These are phyloP conservation scores for Musa balbisiana DNA, from an alignment of 202 grass and related monocot genomes.

Conservation along the genomic window DNA sequence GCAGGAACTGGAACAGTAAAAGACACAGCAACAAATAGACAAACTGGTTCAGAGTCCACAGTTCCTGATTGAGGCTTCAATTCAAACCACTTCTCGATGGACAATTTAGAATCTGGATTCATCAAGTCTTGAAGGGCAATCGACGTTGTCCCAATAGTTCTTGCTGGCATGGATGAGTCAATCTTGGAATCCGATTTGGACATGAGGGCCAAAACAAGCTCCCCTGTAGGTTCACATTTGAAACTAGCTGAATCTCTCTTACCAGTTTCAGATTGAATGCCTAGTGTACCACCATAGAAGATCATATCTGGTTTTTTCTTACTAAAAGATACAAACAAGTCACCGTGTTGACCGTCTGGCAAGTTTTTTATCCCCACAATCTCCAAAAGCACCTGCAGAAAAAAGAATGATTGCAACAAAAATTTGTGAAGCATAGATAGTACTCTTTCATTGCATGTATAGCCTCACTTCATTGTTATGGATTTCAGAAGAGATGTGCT, in stretches of 20 bases:
- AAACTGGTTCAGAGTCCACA: conserved; percentile 34
- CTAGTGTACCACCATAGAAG: conserved; percentile 46
- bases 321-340: conserved; percentile 48
- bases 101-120: conserved; percentile 47
- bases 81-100: conserved; percentile 72
- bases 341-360: conserved; percentile 42
- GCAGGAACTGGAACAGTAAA: conserved; percentile 34
- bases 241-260: conserved; percentile 47
- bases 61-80: conserved; percentile 39
- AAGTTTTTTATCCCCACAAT: conserved; percentile 78
- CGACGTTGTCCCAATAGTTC: conserved; percentile 59
- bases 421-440: background rate
- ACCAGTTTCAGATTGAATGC: conserved; percentile 45
- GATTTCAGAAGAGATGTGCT: background rate
- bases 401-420: background rate
- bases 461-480: background rate
- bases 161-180: conserved; percentile 26
- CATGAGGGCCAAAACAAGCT: conserved; percentile 52
- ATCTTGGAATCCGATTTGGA: conserved; percentile 24
- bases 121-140: conserved; percentile 59
- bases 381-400: conserved; percentile 67
- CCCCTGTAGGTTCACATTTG: conserved; percentile 66
- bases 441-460: background rate
- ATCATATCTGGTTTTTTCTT: conserved; percentile 68
- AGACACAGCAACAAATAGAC: conserved; percentile 59